Evolutionary conservation across 2,329 filamentous ascomycete species (phyloP), one percentile per base, ranked within the genome.

Genomic region (Monilinia laxa): DNA sequence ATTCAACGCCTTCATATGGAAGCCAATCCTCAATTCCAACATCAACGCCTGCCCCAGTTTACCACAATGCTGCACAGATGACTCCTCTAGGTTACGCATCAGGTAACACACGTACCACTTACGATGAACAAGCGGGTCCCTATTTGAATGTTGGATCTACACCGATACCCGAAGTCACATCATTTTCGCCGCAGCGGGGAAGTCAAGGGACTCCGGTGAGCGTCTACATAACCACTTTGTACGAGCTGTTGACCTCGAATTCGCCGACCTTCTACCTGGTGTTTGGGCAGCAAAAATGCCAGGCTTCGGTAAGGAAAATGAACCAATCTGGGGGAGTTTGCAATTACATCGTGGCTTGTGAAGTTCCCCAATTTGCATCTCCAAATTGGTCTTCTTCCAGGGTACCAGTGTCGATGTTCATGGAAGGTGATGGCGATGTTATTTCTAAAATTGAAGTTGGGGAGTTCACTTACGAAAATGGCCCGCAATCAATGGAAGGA

Each of bases 281-380:
- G 57, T 96, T 97, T 78, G 92, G 92, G n/a, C 83, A 85, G n/a
- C 86, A 90, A 73, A 88, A 88, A 77, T 90, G 88, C 77, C 82
- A 86, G 65, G 88, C 88, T 67, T 84, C 88, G 66, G 82, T 93
- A 31, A 83, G 85, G 56, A 88, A 89, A 75, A 76, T 82, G 76
- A 82, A 78, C 71, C 85, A 81, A 79, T 85, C 87, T 69, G 79
- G 84, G 71, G 84, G 86, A 25, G 81, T 79, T 65, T 91, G 86
- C 76, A 84, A 88, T 69, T 96, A 95, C 78, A 84, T 85, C 40
- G 82, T 96, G 72, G 86, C 85, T 56, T 86, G 87, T 52, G 87
- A 92, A 66, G 90, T 89, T 42, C 93, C 93, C 57, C 83, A 83
- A 2, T 86, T 87, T 71, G 77, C 81, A n/a, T 76, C 80, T 25